phyloP scores from a whole-genome alignment of 208 protist species.

The Histomonas meleagridis region DNA sequence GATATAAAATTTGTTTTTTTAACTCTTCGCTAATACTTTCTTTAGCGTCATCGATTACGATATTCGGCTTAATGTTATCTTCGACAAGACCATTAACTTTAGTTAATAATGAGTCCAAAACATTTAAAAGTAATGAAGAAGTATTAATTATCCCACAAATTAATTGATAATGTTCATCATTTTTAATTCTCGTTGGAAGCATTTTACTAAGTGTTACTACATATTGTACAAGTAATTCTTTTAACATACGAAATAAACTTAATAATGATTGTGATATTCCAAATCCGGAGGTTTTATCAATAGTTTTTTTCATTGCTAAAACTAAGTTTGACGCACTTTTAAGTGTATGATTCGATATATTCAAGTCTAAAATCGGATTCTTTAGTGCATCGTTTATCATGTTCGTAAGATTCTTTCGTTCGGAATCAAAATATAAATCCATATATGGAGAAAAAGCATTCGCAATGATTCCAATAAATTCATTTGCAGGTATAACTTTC shows the following conservation, averaged over 20 bases:
- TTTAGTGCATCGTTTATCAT: background rate
- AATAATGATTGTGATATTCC: background rate
- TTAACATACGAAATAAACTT: background rate
- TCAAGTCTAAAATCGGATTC: background rate
- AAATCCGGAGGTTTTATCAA: background rate
- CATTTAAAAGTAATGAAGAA: background rate
- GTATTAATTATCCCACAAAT: background rate
- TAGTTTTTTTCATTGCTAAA: background rate
- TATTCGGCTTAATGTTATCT: background rate
- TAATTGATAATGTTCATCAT: background rate
- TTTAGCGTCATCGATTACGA: background rate
- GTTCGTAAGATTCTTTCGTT: background rate
- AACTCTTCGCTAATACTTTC: background rate
- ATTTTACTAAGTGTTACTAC: background rate
- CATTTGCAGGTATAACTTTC: background rate
- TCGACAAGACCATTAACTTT: background rate
- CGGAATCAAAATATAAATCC: background rate
- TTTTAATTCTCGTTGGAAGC: background rate
- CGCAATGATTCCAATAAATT: conserved; percentile 10
- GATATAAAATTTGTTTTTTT: background rate
- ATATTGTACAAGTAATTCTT: background rate
- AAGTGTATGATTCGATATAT: background rate
- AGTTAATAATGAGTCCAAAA: background rate
- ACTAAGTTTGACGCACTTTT: background rate
- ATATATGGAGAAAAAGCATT: background rate